Percentiles rank a stretch among this genome's conserved stretches.
These are phyloP conservation scores for Balansia obtecta DNA, from an alignment of 2,329 filamentous ascomycete species.

Conservation along the genomic window DNA sequence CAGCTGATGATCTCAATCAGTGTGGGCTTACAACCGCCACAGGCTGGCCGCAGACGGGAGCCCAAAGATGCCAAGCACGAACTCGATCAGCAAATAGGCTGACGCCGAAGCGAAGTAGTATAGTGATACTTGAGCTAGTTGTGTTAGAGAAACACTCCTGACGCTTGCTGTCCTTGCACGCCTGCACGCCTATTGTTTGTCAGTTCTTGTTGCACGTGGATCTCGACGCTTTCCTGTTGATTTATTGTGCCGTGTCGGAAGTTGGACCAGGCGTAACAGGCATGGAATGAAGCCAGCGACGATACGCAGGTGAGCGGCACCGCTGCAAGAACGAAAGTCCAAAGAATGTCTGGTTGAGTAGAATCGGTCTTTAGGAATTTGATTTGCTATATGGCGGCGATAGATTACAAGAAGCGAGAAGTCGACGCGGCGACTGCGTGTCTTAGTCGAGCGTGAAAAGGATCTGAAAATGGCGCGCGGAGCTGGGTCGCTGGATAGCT, in stretches of 20 bases:
- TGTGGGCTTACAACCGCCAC: neutral
- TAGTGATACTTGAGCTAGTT: constrained; percentile 3
- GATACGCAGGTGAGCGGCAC: constrained; percentile 1
- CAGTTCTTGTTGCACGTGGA: neutral
- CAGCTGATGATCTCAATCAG: neutral
- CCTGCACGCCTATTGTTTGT: neutral
- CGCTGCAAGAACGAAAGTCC: neutral
- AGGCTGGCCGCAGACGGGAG: neutral
- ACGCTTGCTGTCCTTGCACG: neutral
- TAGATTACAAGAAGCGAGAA: constrained; percentile 2
- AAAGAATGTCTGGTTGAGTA: neutral
- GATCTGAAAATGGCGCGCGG: neutral
- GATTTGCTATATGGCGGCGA: constrained; percentile 1
- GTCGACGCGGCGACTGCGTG: neutral
- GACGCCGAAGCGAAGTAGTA: neutral
- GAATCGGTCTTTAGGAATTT: constrained; percentile 1
- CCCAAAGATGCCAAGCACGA: neutral
- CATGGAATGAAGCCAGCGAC: constrained; percentile 1
- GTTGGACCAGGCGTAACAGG: neutral
- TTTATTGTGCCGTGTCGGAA: neutral
- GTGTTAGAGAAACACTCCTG: neutral
- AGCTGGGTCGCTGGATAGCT: neutral
- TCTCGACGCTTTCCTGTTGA: neutral
- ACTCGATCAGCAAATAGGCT: neutral
- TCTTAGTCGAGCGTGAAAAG: neutral